These are phyloP conservation scores for Amaranthus cruentus DNA, from an alignment of 148 eudicot genomes.

Conservation along the genomic window DNA sequence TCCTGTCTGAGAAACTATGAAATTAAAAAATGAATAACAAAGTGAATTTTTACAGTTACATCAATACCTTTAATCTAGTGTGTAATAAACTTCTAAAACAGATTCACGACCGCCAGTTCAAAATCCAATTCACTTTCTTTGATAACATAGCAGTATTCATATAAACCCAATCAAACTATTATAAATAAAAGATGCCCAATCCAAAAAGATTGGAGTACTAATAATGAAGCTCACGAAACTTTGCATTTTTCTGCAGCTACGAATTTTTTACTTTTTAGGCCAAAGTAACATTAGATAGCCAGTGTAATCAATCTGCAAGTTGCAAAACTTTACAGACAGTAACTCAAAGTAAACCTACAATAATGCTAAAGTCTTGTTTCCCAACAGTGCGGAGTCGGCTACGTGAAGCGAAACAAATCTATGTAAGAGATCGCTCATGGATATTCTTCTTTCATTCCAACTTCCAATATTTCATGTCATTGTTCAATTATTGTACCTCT, in stretches of 20 bases:
- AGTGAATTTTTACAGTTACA: not conserved
- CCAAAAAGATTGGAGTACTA: too few species aligned
- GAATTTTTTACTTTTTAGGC: not conserved
- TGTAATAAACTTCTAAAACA: not conserved
- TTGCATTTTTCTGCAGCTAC: not conserved
- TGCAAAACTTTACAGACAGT: not conserved
- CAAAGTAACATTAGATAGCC: not conserved
- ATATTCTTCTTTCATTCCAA: too few species aligned
- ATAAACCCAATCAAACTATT: not conserved
- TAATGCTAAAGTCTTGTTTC: too few species aligned
- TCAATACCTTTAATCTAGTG: not conserved
- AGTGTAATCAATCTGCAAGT: not conserved
- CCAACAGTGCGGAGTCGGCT: too few species aligned
- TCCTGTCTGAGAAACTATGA: constrained; percentile 73
- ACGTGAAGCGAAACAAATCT: too few species aligned
- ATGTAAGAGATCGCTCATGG: too few species aligned
- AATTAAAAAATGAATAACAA: constrained; percentile 10
- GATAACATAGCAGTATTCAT: not conserved
- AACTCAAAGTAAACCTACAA: not conserved
- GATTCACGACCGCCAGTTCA: not conserved
- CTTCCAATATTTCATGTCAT: too few species aligned
- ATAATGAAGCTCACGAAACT: not conserved
- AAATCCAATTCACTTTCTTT: not conserved
- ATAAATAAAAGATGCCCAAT: not conserved
- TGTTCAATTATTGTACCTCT: too few species aligned